Conservation (phyloP, 179 eudicot genomes). For the Beta macrorhiza region DNA sequence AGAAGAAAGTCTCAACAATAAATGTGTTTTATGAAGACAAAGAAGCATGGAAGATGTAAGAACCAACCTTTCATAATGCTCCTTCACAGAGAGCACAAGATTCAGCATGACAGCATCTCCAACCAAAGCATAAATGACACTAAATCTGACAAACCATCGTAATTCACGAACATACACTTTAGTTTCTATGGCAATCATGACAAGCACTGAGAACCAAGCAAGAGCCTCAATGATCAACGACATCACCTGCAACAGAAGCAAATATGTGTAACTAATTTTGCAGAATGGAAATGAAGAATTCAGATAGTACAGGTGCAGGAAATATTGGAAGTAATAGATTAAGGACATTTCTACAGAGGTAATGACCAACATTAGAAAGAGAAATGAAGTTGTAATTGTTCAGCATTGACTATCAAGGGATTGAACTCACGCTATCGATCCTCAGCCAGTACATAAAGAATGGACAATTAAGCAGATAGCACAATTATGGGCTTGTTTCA, state of each 20-base stretch:
- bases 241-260: constrained; percentile 45
- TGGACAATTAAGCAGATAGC: too few species aligned
- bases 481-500: too few species aligned
- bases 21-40: neutral
- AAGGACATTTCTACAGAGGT: neutral
- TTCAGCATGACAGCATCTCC: constrained; percentile 68
- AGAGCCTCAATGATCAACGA: constrained; percentile 59
- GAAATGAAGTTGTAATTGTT: too few species aligned
- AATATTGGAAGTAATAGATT: neutral
- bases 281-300: neutral
- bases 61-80: constrained; percentile 61
- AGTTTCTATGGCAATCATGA: constrained; percentile 68
- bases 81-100: constrained; percentile 60
- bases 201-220: constrained; percentile 68
- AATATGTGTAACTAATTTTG: neutral
- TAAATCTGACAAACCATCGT: constrained; percentile 80
- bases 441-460: neutral
- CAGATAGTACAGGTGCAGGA: neutral
- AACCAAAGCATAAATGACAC: constrained; percentile 62
- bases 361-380: too few species aligned
- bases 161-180: constrained; percentile 65
- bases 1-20: neutral
- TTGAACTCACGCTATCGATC: neutral
- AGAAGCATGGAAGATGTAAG: neutral
- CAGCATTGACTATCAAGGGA: neutral